Percentiles rank a stretch among this genome's conserved stretches.
phyloP scores from a whole-genome alignment of 768 basidiomycete genomes.

The Russula brevipes region DNA sequence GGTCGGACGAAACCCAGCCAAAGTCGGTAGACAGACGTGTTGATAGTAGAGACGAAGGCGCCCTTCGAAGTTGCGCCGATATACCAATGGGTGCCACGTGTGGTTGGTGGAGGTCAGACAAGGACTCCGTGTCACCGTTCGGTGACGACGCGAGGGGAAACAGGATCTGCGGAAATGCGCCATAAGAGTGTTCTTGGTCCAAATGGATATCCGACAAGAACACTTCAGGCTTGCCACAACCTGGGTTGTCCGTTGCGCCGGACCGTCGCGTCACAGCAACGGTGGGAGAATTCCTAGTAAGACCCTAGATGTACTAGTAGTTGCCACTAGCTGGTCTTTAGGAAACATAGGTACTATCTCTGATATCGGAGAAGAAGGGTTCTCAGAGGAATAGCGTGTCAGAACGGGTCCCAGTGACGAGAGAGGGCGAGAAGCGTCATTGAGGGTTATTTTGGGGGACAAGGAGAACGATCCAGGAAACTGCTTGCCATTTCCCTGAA shows the following conservation, averaged over 20 bases:
- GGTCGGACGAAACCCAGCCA: background rate
- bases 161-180: background rate
- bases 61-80: background rate
- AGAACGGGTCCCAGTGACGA: conserved; percentile 29
- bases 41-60: background rate
- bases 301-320: background rate
- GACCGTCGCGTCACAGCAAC: background rate
- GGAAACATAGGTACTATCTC: background rate
- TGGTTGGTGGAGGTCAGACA: background rate
- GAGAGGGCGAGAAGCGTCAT: background rate
- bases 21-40: background rate
- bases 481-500: background rate
- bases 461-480: background rate
- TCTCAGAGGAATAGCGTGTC: conserved; percentile 43
- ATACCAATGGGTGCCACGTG: background rate
- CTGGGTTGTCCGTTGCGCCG: background rate
- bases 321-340: background rate
- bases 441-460: background rate
- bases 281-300: background rate
- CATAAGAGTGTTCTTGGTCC: background rate
- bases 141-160: background rate
- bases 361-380: conserved; percentile 35
- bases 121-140: background rate
- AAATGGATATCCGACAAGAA: background rate
- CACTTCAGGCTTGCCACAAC: background rate